Base-by-base conservation (phyloP, 1,284 basidiomycete genomes). In the Cerrena zonata region DNA sequence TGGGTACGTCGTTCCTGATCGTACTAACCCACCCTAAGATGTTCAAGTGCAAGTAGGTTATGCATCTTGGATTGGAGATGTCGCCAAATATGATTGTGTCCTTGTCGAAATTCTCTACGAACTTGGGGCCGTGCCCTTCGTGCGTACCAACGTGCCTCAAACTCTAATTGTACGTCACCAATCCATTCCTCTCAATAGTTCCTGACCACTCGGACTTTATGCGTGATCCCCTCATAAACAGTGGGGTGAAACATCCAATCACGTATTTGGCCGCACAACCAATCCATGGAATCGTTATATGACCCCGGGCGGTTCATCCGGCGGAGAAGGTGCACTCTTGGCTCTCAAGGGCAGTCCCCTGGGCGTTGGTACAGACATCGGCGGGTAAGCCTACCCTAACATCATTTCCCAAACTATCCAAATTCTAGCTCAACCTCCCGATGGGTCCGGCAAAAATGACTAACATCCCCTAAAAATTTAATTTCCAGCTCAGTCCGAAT, bases 351-450 rank as follows among this genome's bases (percentile, higher is more conserved):
- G 87, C 5, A 79, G 85, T 2, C 82, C 82, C 0, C 63, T 92
- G 2, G 92, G 93, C 1, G 73, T 92, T 46, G 93, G 92, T 4
- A 81, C 78, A 5, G 91, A 93, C 62, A 80, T 91, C 57, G 81
- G 80, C 49, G 91, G 91, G 62, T 64, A 25, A 40, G 58, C 53
- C 3, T 42, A 40, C 15, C 18, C 45, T n/a, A 23, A 15, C 47
- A 4, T 48, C 25, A 4, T 30, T 10, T 45, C 48, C 7, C 23
- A n/a, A n/a, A 30, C 25, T 13, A 23, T 36, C 18, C 22, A 27
- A 51, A 46, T 37, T 34, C 27, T 21, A 22, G 41, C 40, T 23
- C n/a, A n/a, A n/a, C n/a, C n/a, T n/a, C n/a, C n/a, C 36, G 26
- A 25, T 27, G 22, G 24, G 11, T 36, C 34, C 34, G n/a, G 10